Percentiles rank a stretch among this genome's conserved stretches.
phyloP scores from a whole-genome alignment of 495 filamentous ascomycete genomes.

The Aspergillus kassunensis region DNA sequence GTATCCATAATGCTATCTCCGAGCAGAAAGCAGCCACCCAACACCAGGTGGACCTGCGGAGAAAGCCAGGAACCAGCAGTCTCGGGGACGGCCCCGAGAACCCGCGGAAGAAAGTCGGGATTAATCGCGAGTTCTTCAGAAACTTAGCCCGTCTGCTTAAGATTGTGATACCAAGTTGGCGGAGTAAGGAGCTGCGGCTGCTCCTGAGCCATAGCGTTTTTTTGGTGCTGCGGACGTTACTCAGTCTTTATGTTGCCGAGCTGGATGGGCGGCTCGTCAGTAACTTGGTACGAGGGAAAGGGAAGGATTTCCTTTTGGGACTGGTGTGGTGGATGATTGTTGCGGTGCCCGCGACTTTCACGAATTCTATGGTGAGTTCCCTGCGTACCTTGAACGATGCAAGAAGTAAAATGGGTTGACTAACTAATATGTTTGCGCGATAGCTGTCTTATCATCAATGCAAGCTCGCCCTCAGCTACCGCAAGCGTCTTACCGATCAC shows the following conservation, averaged over 20 bases:
- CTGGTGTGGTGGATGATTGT: conserved; percentile 99
- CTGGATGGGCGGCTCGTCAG: conserved; percentile 91
- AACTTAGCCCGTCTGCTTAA: conserved; percentile 72
- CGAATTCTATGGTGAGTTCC: conserved; percentile 87
- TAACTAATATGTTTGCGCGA: conserved; percentile 1
- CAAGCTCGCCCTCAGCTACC: conserved; percentile 86
- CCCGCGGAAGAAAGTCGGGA: conserved; percentile 78
- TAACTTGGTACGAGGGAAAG: conserved; percentile 83
- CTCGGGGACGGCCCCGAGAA: conserved; percentile 42
- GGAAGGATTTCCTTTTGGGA: conserved; percentile 82
- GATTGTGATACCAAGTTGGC: conserved; percentile 87
- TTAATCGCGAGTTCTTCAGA: conserved; percentile 94
- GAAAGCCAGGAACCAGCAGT: conserved; percentile 52
- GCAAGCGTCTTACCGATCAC: conserved; percentile 83
- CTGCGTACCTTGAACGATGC: not conserved
- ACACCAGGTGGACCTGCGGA: conserved; percentile 62
- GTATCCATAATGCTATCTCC: conserved; percentile 83
- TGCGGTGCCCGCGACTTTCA: conserved; percentile 95
- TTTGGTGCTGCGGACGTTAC: conserved; percentile 79
- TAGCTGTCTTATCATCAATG: conserved; percentile 97
- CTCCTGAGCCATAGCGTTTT: conserved; percentile 85
- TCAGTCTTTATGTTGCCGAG: conserved; percentile 93
- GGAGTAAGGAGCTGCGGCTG: conserved; percentile 81
- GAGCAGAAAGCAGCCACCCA: conserved; percentile 86
- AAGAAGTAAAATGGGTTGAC: not conserved